Conservation (phyloP, 495 filamentous ascomycete genomes). For the Daldinia decipiens region DNA sequence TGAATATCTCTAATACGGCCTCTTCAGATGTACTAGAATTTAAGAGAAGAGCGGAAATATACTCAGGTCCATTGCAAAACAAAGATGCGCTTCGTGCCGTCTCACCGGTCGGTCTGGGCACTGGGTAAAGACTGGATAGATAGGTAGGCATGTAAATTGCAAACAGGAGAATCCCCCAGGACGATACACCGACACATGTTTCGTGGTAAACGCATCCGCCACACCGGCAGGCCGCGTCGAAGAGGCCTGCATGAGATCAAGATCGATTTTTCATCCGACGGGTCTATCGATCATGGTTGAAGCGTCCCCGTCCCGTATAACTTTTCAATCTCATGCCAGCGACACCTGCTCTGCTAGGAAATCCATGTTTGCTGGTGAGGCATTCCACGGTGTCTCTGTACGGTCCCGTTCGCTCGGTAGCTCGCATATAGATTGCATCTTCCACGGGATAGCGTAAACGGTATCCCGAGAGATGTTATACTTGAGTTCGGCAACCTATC, state of each 20-base stretch:
- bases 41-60: constrained; percentile 18
- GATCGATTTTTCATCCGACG: constrained; percentile 37
- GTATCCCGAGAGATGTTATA: constrained; percentile 10
- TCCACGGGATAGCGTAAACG: constrained; percentile 2
- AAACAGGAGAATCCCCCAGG: not conserved
- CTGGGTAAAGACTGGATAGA: not conserved
- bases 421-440: constrained; percentile 2
- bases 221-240: constrained; percentile 1
- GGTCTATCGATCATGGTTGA: constrained; percentile 7
- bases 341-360: not conserved
- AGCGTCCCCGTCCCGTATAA: constrained; percentile 15
- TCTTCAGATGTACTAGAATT: not conserved
- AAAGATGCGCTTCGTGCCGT: constrained; percentile 26
- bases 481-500: not conserved
- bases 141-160: not conserved
- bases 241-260: constrained; percentile 24
- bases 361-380: constrained; percentile 11
- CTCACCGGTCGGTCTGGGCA: constrained; percentile 6
- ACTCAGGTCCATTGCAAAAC: not conserved
- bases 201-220: constrained; percentile 1
- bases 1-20: not conserved
- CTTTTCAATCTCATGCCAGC: not conserved
- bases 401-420: constrained; percentile 14
- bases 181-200: constrained; percentile 28
- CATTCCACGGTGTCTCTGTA: constrained; percentile 13